phyloP scores from a whole-genome alignment of 148 eudicot genomes.

The Rheum nobile region DNA sequence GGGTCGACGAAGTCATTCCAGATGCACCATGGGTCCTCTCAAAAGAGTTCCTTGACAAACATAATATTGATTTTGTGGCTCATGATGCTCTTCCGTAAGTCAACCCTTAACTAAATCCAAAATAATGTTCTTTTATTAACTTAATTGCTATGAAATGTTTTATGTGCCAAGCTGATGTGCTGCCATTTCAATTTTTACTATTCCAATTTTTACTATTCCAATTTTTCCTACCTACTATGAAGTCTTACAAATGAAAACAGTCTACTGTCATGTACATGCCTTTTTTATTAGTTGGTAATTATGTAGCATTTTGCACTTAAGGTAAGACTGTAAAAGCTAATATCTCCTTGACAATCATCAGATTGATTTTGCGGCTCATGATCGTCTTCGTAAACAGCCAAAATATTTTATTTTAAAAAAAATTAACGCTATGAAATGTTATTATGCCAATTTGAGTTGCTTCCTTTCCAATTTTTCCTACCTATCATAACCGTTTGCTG shows the following conservation, averaged over 20 bases:
- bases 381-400: too few species aligned
- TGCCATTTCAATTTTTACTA: background rate
- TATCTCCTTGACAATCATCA: background rate
- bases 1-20: conserved; percentile 81
- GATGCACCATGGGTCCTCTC: conserved; percentile 73
- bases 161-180: background rate
- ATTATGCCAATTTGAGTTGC: background rate
- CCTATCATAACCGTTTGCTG: background rate
- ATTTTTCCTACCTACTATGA: background rate
- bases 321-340: background rate
- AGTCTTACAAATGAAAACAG: background rate
- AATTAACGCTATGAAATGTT: background rate
- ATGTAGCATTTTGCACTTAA: background rate
- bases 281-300: background rate
- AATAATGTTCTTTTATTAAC: background rate
- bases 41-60: conserved; percentile 56
- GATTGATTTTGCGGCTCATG: too few species aligned
- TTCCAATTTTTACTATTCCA: too few species aligned
- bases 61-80: conserved; percentile 61
- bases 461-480: background rate
- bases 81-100: conserved; percentile 76
- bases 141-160: background rate
- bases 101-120: background rate
- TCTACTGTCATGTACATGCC: background rate
- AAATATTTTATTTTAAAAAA: too few species aligned